These are phyloP conservation scores for Neurospora sp. DNA, from an alignment of 495 filamentous ascomycete species.

Conservation along the genomic window DNA sequence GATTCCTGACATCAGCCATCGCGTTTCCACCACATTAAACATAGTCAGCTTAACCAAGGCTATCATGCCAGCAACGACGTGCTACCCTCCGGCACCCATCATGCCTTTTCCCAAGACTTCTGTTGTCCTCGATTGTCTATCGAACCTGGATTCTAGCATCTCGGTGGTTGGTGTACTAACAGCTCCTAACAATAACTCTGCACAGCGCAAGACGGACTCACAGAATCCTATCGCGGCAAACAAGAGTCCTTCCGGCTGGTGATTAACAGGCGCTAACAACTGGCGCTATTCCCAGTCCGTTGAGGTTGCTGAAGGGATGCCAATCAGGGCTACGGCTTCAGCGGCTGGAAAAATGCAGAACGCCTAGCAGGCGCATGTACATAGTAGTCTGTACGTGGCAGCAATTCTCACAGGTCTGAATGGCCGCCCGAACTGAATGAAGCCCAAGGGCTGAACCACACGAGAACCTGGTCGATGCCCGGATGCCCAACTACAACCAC, in stretches of 20 bases:
- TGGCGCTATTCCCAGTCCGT: not conserved
- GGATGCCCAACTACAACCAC: conserved; percentile 18
- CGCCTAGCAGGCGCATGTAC: not conserved
- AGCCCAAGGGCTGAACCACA: not conserved
- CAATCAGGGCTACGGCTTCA: not conserved
- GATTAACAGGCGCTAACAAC: not conserved
- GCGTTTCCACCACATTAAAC: not conserved
- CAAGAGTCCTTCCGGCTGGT: not conserved
- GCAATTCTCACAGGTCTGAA: not conserved
- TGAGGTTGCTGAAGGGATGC: not conserved
- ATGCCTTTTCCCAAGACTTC: not conserved
- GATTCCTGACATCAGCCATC: not conserved
- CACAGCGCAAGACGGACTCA: not conserved
- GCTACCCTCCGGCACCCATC: not conserved
- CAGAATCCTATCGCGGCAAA: not conserved
- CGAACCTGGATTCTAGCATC: not conserved
- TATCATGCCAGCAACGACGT: not conserved
- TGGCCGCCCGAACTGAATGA: not conserved
- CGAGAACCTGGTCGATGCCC: conserved; percentile 9
- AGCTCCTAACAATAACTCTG: not conserved
- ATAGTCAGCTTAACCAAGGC: not conserved
- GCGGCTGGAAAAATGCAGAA: not conserved
- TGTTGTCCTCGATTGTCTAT: not conserved
- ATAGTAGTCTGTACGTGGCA: not conserved
- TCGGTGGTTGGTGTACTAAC: not conserved